Evolutionary conservation across 164 flowering plant species (phyloP).

Genomic region (Stephania cephalantha): DNA sequence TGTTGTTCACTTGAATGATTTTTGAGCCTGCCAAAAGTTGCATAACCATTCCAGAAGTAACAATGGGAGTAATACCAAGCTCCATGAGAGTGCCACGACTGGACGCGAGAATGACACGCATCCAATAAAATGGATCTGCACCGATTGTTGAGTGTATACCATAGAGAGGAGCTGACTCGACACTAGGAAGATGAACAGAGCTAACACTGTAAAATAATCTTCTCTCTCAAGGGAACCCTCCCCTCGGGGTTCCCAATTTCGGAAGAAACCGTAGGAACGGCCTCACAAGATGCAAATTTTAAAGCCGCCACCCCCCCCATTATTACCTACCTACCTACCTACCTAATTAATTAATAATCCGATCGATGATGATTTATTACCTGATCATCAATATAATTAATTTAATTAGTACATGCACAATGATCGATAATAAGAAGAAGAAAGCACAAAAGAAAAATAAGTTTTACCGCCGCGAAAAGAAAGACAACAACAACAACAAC

Average conservation of each 20-base stretch:
- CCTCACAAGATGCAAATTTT: constrained; percentile 48
- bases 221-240: constrained; percentile 52
- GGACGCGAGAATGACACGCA: constrained; percentile 53
- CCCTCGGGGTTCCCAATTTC: constrained; percentile 43
- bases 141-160: constrained; percentile 54
- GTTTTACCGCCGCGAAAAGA: too few relatives aligned
- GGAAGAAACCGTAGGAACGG: constrained; percentile 47
- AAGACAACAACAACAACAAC: too few relatives aligned
- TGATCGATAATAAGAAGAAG: too few relatives aligned
- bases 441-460: too few relatives aligned
- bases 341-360: too few relatives aligned
- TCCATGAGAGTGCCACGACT: constrained; percentile 62
- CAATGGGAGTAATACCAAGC: constrained; percentile 53
- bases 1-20: constrained; percentile 52
- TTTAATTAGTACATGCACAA: too few relatives aligned
- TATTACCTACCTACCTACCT: too few relatives aligned
- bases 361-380: too few relatives aligned
- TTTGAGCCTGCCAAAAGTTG: constrained; percentile 53
- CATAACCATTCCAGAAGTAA: constrained; percentile 53
- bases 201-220: constrained; percentile 45
- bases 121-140: constrained; percentile 58
- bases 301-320: constrained; percentile 40
- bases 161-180: constrained; percentile 55
- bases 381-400: too few relatives aligned
- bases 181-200: constrained; percentile 45